phyloP scores from a whole-genome alignment of 306 rosid genomes.

The Cyclanthera cordifolia region DNA sequence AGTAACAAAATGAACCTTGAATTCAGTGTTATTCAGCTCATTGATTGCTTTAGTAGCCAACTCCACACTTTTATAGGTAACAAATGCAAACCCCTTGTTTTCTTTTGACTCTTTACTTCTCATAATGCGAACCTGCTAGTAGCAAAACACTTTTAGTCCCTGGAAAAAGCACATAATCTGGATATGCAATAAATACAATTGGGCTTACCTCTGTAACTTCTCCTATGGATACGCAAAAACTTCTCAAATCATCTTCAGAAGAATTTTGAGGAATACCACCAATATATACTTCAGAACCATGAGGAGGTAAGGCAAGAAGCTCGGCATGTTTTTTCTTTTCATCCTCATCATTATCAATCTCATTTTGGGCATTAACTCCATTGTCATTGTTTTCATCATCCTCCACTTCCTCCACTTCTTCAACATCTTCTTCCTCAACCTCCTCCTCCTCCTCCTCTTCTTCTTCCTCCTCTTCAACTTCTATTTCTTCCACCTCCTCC shows the following conservation, averaged over 20 bases:
- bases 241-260: slow-evolving; percentile 54
- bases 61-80: slow-evolving; percentile 62
- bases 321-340: slow-evolving; percentile 62
- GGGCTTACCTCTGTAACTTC: slow-evolving; percentile 64
- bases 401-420: slow-evolving; percentile 42
- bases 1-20: slow-evolving; percentile 45
- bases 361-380: slow-evolving; percentile 21
- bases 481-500: slow-evolving; percentile 66
- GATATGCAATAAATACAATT: slow-evolving; percentile 11
- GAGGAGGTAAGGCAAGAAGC: slow-evolving; percentile 95
- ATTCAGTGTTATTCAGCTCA: slow-evolving; percentile 56
- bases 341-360: slow-evolving; percentile 31
- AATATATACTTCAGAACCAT: slow-evolving; percentile 87
- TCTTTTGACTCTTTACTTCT: slow-evolving; percentile 63
- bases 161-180: neutral
- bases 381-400: slow-evolving; percentile 24
- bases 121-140: slow-evolving; percentile 75
- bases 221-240: slow-evolving; percentile 60
- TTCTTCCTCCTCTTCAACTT: slow-evolving; percentile 34
- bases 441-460: slow-evolving; percentile 45
- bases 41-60: slow-evolving; percentile 82
- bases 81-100: slow-evolving; percentile 83
- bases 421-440: slow-evolving; percentile 22
- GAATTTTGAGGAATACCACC: slow-evolving; percentile 81
- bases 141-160: slow-evolving; percentile 13